Percentiles rank a stretch among this genome's conserved stretches.
Conservation (phyloP, 2,329 filamentous ascomycete species). For the Chaetomiaceae sp. region DNA sequence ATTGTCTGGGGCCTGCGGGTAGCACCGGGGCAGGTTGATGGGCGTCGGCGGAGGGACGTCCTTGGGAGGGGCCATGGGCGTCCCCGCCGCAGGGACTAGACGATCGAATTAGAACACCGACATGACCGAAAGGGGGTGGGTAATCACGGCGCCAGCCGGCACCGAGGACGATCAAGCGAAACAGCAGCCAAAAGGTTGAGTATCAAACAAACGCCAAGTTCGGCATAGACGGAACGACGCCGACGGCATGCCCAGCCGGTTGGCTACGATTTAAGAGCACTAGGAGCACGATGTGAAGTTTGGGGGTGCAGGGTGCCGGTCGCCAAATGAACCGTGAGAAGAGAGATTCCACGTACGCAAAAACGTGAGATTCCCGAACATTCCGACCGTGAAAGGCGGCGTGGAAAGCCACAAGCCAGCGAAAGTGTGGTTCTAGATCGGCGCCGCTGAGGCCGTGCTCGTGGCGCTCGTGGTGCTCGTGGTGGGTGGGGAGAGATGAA, state of each 20-base stretch:
- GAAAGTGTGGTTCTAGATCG: no score
- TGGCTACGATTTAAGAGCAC: neutral
- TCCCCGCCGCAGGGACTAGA: conserved; percentile 21
- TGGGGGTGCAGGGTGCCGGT: conserved; percentile 21
- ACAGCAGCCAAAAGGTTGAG: conserved; percentile 1
- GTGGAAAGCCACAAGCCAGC: neutral
- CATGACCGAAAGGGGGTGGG: conserved; percentile 2
- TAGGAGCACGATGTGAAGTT: no score
- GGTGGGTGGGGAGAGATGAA: neutral
- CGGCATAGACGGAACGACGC: conserved; percentile 9
- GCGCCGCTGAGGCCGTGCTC: neutral
- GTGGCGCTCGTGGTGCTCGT: no score
- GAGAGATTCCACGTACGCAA: conserved; percentile 13
- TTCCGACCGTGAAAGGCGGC: conserved; percentile 24
- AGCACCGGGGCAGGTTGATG: conserved; percentile 46
- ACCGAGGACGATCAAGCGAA: conserved; percentile 23
- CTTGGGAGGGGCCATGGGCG: conserved; percentile 37
- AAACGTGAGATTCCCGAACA: conserved; percentile 41
- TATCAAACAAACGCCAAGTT: conserved; percentile 6
- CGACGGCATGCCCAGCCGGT: neutral
- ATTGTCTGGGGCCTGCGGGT: conserved; percentile 29
- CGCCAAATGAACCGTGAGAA: neutral
- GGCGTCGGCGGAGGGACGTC: conserved; percentile 55
- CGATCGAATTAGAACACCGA: conserved; percentile 15
- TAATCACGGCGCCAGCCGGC: conserved; percentile 9